A percentile compares a stretch with the other conserved stretches of the same genome.
These are phyloP conservation scores for Letharia lupina DNA, from an alignment of 495 filamentous ascomycete species.

Conservation along the genomic window DNA sequence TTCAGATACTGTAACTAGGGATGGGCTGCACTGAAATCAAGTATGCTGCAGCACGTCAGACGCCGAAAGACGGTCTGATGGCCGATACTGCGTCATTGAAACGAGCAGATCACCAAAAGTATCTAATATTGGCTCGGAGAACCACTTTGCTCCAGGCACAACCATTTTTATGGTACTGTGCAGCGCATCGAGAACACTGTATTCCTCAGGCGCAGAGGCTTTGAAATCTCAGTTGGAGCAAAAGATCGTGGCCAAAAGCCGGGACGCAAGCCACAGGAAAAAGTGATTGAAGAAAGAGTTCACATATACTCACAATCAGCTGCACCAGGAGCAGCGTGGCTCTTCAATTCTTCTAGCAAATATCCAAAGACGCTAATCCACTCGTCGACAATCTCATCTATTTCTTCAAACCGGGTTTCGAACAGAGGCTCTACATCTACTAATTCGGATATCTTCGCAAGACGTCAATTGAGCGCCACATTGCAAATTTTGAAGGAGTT, in stretches of 20 bases:
- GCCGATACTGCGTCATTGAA: constrained; percentile 16
- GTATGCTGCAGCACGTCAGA: constrained; percentile 12
- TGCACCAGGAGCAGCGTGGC: neutral
- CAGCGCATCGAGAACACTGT: constrained; percentile 3
- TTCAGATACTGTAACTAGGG: too few species aligned
- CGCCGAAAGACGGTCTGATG: constrained; percentile 12
- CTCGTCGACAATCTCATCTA: constrained; percentile 13
- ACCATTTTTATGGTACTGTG: constrained; percentile 4
- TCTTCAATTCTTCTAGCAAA: constrained; percentile 14
- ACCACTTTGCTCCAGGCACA: constrained; percentile 2
- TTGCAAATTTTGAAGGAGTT: neutral
- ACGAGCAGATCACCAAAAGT: constrained; percentile 7
- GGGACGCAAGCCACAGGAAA: neutral
- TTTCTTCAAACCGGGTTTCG: constrained; percentile 2
- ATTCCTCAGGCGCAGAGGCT: neutral
- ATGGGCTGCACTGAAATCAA: constrained; percentile 15
- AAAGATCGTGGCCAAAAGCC: too few species aligned
- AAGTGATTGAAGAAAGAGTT: neutral
- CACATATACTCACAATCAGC: constrained; percentile 4
- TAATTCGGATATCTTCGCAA: constrained; percentile 13
- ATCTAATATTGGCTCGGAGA: constrained; percentile 14
- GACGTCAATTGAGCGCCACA: constrained; percentile 7
- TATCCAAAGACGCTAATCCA: constrained; percentile 18
- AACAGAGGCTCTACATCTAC: constrained; percentile 12
- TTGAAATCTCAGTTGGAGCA: neutral